Conservation (phyloP, 1,139 yeast genomes). For the Diutina sp. region DNA sequence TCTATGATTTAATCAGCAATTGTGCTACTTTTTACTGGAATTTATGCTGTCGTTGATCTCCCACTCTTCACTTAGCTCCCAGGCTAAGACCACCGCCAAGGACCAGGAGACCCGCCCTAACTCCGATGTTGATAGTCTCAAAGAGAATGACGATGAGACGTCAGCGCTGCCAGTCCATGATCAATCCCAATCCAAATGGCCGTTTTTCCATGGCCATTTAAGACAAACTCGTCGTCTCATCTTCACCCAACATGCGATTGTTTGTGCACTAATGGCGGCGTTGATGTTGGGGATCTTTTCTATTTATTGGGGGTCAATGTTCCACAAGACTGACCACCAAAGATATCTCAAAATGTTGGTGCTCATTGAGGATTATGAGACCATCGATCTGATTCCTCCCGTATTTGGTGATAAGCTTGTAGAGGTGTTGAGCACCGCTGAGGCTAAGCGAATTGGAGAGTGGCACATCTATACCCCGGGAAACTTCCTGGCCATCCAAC, state of each 20-base stretch:
- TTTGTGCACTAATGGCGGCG: conserved; percentile 4
- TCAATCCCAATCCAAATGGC: not conserved
- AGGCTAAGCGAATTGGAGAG: conserved; percentile 16
- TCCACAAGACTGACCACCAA: conserved; percentile 22
- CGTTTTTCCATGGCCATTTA: not conserved
- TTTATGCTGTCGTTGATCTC: too few species aligned
- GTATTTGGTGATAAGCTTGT: conserved; percentile 22
- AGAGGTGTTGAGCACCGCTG: conserved; percentile 10
- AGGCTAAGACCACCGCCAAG: too few species aligned
- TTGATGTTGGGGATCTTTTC: conserved; percentile 7
- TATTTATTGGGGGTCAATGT: conserved; percentile 51
- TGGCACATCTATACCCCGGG: conserved; percentile 21
- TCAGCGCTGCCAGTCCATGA: not conserved
- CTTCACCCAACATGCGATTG: not conserved
- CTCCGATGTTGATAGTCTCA: too few species aligned
- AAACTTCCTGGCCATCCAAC: conserved; percentile 6
- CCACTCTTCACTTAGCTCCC: too few species aligned
- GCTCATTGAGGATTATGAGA: conserved; percentile 26
- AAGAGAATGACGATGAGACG: too few species aligned
- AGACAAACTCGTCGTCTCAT: not conserved
- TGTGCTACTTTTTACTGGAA: too few species aligned
- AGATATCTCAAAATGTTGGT: conserved; percentile 32
- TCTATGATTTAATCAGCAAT: too few species aligned
- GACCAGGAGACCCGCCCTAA: too few species aligned
- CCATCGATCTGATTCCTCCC: conserved; percentile 9